Conservation (phyloP, 2,329 filamentous ascomycete genomes). For the Sporothrix curviconia region DNA sequence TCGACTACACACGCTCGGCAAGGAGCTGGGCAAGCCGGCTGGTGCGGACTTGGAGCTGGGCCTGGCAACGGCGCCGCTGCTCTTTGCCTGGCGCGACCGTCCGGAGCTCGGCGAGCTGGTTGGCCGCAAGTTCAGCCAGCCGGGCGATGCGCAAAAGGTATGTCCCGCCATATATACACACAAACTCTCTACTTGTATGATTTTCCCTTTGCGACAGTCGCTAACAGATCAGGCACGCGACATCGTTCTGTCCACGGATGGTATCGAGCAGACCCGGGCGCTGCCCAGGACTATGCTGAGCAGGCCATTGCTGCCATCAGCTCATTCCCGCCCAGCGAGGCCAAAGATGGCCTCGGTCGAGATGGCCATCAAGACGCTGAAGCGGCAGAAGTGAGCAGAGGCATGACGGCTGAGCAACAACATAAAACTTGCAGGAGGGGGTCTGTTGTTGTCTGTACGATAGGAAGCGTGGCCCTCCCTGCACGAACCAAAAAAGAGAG, state of each 20-base stretch:
- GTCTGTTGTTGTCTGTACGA: neutral
- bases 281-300: slow-evolving; percentile 83
- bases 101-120: slow-evolving; percentile 80
- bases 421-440: neutral
- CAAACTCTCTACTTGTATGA: no score
- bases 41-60: slow-evolving; percentile 91
- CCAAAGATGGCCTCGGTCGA: slow-evolving; percentile 85
- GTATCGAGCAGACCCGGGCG: slow-evolving; percentile 84
- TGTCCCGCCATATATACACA: no score
- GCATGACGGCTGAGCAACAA: no score
- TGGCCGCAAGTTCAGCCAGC: slow-evolving; percentile 76
- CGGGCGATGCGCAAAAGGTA: slow-evolving; percentile 81
- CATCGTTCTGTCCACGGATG: slow-evolving; percentile 74
- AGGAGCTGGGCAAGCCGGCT: slow-evolving; percentile 87
- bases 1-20: slow-evolving; percentile 86
- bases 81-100: slow-evolving; percentile 93
- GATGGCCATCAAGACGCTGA: slow-evolving; percentile 89
- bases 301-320: slow-evolving; percentile 80
- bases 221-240: slow-evolving; percentile 63
- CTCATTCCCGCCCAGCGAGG: slow-evolving; percentile 85
- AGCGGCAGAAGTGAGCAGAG: slow-evolving; percentile 64
- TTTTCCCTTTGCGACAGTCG: neutral
- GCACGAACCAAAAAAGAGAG: neutral
- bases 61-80: slow-evolving; percentile 82
- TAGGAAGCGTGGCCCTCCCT: neutral